These are phyloP conservation scores for Populus trichocarpa DNA, from an alignment of 441 rosid species.

Conservation along the genomic window DNA sequence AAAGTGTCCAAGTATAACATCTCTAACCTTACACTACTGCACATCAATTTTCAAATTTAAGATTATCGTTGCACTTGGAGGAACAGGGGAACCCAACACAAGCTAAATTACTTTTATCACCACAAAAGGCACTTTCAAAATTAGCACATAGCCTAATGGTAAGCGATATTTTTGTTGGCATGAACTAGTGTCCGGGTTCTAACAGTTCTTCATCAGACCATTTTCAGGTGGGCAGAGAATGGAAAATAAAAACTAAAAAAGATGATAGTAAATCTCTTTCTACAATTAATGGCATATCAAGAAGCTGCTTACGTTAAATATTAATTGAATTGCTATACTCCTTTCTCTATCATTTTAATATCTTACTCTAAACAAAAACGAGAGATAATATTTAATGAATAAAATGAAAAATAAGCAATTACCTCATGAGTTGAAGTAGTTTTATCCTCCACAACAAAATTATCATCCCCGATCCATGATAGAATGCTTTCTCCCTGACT, in stretches of 20 bases:
- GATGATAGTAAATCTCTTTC: neutral
- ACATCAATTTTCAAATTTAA: neutral
- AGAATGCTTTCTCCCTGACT: conserved; percentile 58
- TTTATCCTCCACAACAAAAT: conserved; percentile 61
- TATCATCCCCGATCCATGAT: conserved; percentile 67
- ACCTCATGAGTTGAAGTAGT: conserved; percentile 56
- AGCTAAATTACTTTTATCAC: neutral
- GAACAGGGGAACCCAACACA: neutral
- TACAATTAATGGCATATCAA: neutral
- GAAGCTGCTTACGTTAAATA: neutral
- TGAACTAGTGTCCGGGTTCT: neutral
- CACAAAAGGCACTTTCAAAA: neutral
- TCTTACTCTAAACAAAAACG: neutral
- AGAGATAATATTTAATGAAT: neutral
- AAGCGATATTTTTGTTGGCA: neutral
- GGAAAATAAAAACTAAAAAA: neutral
- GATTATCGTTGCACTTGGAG: neutral
- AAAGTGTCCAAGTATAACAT: neutral
- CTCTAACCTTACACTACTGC: neutral
- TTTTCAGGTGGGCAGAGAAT: neutral
- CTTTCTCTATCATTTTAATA: neutral
- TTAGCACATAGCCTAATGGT: neutral
- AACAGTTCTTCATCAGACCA: neutral
- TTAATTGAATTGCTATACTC: neutral
- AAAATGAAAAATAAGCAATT: conserved; percentile 9